phyloP scores from a whole-genome alignment of 78 protist genomes.

The Planoprotostelium fungivorum region DNA sequence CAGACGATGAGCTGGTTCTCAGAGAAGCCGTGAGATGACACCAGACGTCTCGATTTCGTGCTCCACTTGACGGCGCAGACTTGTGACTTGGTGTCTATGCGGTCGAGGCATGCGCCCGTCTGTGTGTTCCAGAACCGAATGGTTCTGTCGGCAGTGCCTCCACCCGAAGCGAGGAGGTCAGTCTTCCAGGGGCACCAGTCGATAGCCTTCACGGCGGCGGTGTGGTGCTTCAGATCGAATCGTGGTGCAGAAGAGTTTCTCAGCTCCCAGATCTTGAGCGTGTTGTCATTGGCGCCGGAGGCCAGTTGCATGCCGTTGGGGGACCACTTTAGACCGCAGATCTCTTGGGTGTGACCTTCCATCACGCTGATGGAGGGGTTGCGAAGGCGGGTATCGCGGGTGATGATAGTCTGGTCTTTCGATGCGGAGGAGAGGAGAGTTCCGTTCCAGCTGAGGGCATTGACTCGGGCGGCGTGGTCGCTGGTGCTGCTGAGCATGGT shows the following conservation, averaged over 20 bases:
- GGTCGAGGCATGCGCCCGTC: constrained; percentile 77
- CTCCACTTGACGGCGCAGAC: constrained; percentile 96
- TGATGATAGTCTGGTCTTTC: constrained; percentile 60
- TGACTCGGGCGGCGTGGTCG: constrained; percentile 82
- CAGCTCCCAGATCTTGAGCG: constrained; percentile 79
- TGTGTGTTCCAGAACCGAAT: constrained; percentile 97
- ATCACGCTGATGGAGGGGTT: neutral
- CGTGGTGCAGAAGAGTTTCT: constrained; percentile 21
- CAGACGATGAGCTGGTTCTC: constrained; percentile 96
- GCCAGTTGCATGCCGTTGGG: constrained; percentile 92
- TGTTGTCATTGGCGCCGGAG: constrained; percentile 98
- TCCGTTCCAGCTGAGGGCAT: constrained; percentile 87
- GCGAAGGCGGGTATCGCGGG: constrained; percentile 84
- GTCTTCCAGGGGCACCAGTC: constrained; percentile 98
- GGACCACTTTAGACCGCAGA: constrained; percentile 97
- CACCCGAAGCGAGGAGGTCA: constrained; percentile 98
- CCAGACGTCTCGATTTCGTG: constrained; percentile 80
- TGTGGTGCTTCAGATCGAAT: constrained; percentile 58
- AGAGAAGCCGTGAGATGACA: constrained; percentile 97
- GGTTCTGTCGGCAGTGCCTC: constrained; percentile 98
- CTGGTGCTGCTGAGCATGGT: constrained; percentile 42
- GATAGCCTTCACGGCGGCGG: constrained; percentile 97
- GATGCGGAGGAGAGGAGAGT: constrained; percentile 63
- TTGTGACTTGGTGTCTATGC: constrained; percentile 92
- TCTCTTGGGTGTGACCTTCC: constrained; percentile 88